Conservation (phyloP, 305 asterid genomes). For the Solanum hybrid region DNA sequence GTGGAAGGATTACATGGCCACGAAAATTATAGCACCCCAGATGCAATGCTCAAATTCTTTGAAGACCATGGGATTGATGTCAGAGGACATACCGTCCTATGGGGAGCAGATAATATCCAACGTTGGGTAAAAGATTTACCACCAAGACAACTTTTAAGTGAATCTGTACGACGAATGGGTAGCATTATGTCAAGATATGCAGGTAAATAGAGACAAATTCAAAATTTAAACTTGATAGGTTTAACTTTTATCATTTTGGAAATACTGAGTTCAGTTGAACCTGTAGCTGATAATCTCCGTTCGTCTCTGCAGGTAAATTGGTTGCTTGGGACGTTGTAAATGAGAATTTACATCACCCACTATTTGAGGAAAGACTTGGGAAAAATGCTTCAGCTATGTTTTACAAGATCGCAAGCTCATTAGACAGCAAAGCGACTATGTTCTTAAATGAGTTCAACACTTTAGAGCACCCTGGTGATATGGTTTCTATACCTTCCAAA, state of each 20-base stretch:
- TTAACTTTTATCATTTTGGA: neutral
- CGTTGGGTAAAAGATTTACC: constrained; percentile 24
- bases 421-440: constrained; percentile 27
- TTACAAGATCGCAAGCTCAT: constrained; percentile 27
- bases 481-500: constrained; percentile 25
- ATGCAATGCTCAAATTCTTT: constrained; percentile 46
- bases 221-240: neutral
- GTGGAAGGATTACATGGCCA: constrained; percentile 15
- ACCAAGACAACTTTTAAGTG: constrained; percentile 17
- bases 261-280: neutral
- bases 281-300: neutral
- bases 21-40: constrained; percentile 42
- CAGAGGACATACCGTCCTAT: constrained; percentile 44
- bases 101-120: constrained; percentile 28
- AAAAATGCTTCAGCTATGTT: constrained; percentile 42
- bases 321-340: constrained; percentile 49
- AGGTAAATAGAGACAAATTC: neutral
- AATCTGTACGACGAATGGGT: constrained; percentile 15
- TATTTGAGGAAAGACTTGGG: constrained; percentile 35
- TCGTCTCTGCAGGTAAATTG: constrained; percentile 9
- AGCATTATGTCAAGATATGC: constrained; percentile 38
- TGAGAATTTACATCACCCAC: constrained; percentile 44
- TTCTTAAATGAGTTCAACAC: constrained; percentile 44
- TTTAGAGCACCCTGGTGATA: constrained; percentile 29
- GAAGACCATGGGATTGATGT: constrained; percentile 18